These are phyloP conservation scores for Chrysosphaeria jannelii DNA, from an alignment of 2,329 filamentous ascomycete species.

Conservation along the genomic window DNA sequence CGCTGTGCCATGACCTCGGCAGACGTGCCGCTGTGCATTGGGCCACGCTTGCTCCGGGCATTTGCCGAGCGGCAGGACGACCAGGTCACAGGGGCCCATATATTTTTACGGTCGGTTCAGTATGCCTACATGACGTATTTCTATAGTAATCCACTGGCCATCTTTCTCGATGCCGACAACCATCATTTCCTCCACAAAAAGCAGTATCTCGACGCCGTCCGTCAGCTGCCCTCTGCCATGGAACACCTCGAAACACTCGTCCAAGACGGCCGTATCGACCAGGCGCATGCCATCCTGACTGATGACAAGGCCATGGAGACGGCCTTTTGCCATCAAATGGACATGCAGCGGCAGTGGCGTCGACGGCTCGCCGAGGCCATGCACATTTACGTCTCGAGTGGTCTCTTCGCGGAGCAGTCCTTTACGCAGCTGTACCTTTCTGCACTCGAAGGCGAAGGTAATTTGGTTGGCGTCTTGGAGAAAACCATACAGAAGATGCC, in stretches of 20 bases:
- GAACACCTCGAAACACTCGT: conserved; percentile 18
- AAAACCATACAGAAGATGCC: conserved; percentile 23
- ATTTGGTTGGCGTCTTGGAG: no score
- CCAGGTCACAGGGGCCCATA: conserved; percentile 45
- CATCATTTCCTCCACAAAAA: conserved; percentile 9
- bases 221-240: conserved; percentile 39
- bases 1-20: conserved; percentile 27
- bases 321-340: conserved; percentile 14
- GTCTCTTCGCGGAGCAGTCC: conserved; percentile 7
- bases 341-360: conserved; percentile 8
- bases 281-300: conserved; percentile 21
- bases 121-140: conserved; percentile 73
- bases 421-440: conserved; percentile 29
- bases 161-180: conserved; percentile 17
- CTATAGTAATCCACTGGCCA: conserved; percentile 44
- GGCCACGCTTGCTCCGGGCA: conserved; percentile 27
- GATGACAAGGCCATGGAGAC: neutral
- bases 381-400: conserved; percentile 13
- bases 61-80: conserved; percentile 45
- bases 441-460: conserved; percentile 19
- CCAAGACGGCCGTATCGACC: conserved; percentile 11
- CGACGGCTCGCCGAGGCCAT: conserved; percentile 17
- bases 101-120: conserved; percentile 40
- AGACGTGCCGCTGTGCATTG: conserved; percentile 27
- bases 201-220: conserved; percentile 34